These are phyloP conservation scores for Penicillium sp. DNA, from an alignment of 2,329 filamentous ascomycete species.

Conservation along the genomic window DNA sequence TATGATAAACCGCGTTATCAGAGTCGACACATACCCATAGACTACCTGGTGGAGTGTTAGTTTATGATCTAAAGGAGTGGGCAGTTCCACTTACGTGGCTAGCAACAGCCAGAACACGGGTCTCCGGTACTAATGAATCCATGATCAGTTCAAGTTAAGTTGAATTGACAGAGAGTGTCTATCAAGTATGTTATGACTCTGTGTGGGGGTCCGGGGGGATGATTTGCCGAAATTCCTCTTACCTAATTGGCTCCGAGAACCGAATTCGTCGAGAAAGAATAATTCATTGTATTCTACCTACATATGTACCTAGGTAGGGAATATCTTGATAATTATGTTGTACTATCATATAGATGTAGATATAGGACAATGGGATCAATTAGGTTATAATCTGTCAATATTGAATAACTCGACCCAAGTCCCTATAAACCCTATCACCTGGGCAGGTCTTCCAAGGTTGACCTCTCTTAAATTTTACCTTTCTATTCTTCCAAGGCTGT, in stretches of 20 bases:
- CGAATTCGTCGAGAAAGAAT: background rate
- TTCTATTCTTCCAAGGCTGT: too few relatives aligned
- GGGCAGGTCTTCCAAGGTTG: too few relatives aligned
- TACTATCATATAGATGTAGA: too few relatives aligned
- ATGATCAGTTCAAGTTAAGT: constrained; percentile 25
- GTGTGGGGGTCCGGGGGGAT: constrained; percentile 14
- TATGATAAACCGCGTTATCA: constrained; percentile 4
- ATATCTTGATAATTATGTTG: too few relatives aligned
- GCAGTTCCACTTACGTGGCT: constrained; percentile 70
- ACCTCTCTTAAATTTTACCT: too few relatives aligned
- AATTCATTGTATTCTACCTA: too few relatives aligned
- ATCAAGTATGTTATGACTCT: constrained; percentile 2
- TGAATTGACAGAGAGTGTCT: constrained; percentile 2
- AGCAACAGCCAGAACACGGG: constrained; percentile 77
- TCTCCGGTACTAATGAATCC: constrained; percentile 54
- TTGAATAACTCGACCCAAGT: too few relatives aligned
- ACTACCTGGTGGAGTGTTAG: constrained; percentile 27
- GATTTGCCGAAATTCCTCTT: constrained; percentile 10
- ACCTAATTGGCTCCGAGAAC: constrained; percentile 19
- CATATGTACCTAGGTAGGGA: too few relatives aligned
- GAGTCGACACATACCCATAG: constrained; percentile 28
- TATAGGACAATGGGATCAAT: too few relatives aligned
- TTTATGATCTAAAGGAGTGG: constrained; percentile 33
- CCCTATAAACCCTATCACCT: too few relatives aligned
- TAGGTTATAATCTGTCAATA: too few relatives aligned